Percentiles rank a stretch among this genome's conserved stretches.
Evolutionary conservation across 2,329 filamentous ascomycete genomes (phyloP).

Genomic region (Alternaria angustiovoidea): DNA sequence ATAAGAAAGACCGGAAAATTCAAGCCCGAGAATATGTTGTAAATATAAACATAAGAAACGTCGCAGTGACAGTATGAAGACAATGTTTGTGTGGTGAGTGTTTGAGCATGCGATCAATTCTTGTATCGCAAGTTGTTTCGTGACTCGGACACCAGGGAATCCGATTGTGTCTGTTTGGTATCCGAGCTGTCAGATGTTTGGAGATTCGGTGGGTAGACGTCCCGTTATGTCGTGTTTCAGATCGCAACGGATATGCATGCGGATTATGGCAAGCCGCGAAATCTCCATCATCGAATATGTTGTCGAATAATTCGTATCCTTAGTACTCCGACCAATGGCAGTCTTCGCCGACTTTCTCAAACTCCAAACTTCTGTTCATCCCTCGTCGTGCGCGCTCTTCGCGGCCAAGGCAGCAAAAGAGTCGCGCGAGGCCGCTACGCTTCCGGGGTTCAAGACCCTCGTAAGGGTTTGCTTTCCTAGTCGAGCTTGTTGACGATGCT

Average conservation of each 20-base stretch:
- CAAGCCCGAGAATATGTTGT: background rate
- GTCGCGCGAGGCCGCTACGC: slow-evolving; percentile 39
- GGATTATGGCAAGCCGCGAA: background rate
- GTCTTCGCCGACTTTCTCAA: slow-evolving; percentile 43
- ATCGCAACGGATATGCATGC: background rate
- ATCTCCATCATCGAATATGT: background rate
- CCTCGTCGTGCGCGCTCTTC: slow-evolving; percentile 41
- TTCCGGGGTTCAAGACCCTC: slow-evolving; percentile 40
- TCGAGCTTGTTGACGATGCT: slow-evolving; percentile 23
- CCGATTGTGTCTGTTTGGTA: background rate
- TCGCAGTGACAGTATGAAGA: slow-evolving; percentile 13
- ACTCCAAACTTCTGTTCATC: slow-evolving; percentile 30
- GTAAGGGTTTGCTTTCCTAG: slow-evolving; percentile 26
- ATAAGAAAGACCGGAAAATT: background rate
- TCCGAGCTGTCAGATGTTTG: slow-evolving; percentile 11
- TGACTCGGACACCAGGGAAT: background rate
- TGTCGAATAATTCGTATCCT: background rate
- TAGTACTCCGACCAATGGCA: slow-evolving; percentile 46
- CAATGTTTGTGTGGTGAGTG: background rate
- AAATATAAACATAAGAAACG: slow-evolving; percentile 18
- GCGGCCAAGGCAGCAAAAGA: slow-evolving; percentile 47
- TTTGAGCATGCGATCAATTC: background rate
- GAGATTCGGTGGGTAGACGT: slow-evolving; percentile 2
- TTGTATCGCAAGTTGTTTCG: background rate
- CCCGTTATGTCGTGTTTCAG: slow-evolving; percentile 7